Conservation (phyloP, 75 land plant species). For the Ceratopteris richardii region DNA sequence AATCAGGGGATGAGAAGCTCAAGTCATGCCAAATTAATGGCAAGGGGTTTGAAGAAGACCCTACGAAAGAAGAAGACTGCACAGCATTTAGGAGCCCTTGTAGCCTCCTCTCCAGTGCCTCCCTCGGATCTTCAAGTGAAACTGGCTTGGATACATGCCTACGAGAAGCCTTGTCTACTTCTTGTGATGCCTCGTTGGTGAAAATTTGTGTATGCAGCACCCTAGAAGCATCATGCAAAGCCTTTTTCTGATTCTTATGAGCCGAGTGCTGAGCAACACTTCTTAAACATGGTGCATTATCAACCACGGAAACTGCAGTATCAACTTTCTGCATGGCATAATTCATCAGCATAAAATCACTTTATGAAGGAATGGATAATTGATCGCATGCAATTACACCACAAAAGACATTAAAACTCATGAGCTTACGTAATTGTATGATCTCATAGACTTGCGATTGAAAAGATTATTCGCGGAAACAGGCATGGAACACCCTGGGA, state of each 20-base stretch:
- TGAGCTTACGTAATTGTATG: too few relatives aligned
- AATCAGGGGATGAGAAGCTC: too few relatives aligned
- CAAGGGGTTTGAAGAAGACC: not conserved
- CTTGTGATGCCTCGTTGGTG: not conserved
- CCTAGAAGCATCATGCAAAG: not conserved
- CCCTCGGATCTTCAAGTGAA: conserved; percentile 33
- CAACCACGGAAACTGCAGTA: too few relatives aligned
- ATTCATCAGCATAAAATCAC: too few relatives aligned
- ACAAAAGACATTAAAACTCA: too few relatives aligned
- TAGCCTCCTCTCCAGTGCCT: conserved; percentile 30
- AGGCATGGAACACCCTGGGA: too few relatives aligned
- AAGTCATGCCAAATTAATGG: too few relatives aligned
- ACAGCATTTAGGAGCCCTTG: conserved; percentile 14
- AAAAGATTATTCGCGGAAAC: too few relatives aligned
- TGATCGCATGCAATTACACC: too few relatives aligned
- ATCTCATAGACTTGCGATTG: too few relatives aligned
- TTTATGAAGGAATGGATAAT: too few relatives aligned
- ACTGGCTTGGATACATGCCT: not conserved
- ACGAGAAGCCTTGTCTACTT: not conserved
- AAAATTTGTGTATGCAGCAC: not conserved
- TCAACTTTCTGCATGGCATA: too few relatives aligned
- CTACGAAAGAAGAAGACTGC: not conserved
- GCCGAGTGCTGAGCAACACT: not conserved
- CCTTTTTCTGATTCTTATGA: not conserved
- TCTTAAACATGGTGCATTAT: not conserved